phyloP scores from a whole-genome alignment of 306 rosid genomes.

The Trichosanthes cucumerina region DNA sequence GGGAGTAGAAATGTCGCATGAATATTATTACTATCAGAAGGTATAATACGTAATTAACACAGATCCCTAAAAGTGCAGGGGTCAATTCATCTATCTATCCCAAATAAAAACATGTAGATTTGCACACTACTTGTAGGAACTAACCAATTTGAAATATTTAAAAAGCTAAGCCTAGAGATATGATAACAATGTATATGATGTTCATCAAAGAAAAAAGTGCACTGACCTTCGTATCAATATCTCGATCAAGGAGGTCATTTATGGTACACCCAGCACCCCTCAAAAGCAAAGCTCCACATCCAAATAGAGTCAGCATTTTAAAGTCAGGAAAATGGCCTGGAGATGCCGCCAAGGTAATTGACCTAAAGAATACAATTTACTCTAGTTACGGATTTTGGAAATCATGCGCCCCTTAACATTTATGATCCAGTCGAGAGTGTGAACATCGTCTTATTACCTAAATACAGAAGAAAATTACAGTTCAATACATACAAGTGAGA shows the following conservation, averaged over 20 bases:
- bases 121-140: neutral
- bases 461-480: neutral
- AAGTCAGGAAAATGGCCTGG: constrained; percentile 78
- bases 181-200: neutral
- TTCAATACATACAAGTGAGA: constrained; percentile 3
- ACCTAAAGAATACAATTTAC: constrained; percentile 36
- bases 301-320: constrained; percentile 63
- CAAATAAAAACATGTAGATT: neutral
- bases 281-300: constrained; percentile 72
- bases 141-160: neutral
- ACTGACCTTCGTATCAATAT: constrained; percentile 62
- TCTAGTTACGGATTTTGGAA: neutral
- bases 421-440: neutral
- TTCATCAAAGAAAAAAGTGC: neutral
- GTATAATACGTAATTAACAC: neutral
- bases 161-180: neutral
- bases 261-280: constrained; percentile 87
- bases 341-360: constrained; percentile 68
- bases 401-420: neutral
- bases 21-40: neutral
- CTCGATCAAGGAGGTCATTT: constrained; percentile 78
- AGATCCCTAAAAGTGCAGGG: neutral
- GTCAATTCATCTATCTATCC: neutral
- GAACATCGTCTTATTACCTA: constrained; percentile 3
- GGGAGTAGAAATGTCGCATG: neutral